Conservation (phyloP, 108 stramenopile species). For the Nannochloropsis oceanica region DNA sequence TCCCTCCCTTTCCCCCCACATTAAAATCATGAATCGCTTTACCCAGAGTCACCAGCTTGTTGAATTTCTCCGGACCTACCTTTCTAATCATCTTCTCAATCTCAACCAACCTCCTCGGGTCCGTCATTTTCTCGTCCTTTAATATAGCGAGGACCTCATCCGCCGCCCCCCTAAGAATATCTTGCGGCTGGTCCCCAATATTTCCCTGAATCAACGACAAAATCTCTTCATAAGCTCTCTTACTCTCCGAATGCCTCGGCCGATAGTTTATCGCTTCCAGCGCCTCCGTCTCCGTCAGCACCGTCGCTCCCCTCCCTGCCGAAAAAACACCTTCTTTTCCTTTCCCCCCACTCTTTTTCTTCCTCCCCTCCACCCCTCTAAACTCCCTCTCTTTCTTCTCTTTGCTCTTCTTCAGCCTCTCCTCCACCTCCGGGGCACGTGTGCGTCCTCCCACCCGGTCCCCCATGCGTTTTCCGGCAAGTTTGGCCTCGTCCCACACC, state of each 20-base stretch:
- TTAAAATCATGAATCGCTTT: constrained; percentile 72
- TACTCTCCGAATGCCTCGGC: constrained; percentile 32
- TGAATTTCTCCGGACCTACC: constrained; percentile 50
- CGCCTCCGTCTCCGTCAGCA: constrained; percentile 33
- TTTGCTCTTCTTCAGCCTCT: constrained; percentile 18
- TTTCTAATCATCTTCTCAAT: constrained; percentile 60
- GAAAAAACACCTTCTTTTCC: constrained; percentile 1
- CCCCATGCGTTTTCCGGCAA: constrained; percentile 41
- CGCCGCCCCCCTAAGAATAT: constrained; percentile 72
- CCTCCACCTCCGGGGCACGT: constrained; percentile 7
- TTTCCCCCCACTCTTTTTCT: constrained; percentile 1
- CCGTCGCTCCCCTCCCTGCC: constrained; percentile 29
- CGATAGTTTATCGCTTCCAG: constrained; percentile 33
- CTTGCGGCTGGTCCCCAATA: constrained; percentile 75
- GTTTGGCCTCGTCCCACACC: constrained; percentile 69
- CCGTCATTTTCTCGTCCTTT: constrained; percentile 56
- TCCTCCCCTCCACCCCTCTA: constrained; percentile 14
- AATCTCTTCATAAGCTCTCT: constrained; percentile 8
- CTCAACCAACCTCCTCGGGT: constrained; percentile 57
- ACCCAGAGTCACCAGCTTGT: constrained; percentile 61
- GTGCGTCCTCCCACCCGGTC: constrained; percentile 32
- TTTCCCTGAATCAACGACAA: not conserved
- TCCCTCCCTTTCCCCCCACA: constrained; percentile 20
- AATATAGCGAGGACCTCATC: constrained; percentile 66
- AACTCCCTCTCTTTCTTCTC: constrained; percentile 19